A percentile compares a stretch with the other conserved stretches of the same genome.
phyloP scores from a whole-genome alignment of 371 early-diverging fungal genomes.

The Mortierella sp. region DNA sequence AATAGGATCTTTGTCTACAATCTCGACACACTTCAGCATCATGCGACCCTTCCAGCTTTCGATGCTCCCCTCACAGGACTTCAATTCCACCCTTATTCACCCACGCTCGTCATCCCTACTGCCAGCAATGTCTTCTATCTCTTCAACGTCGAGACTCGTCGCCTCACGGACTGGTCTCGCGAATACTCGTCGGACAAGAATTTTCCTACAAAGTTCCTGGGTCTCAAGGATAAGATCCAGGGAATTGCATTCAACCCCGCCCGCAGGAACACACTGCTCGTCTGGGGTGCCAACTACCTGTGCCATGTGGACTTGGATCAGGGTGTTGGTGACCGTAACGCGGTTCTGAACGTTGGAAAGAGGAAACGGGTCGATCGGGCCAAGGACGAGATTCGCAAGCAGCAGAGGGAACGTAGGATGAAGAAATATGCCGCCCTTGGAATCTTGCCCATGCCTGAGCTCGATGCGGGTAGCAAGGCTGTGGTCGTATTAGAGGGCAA shows the following conservation, averaged over 20 bases:
- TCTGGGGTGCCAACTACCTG: constrained; percentile 80
- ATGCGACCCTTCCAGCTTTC: constrained; percentile 77
- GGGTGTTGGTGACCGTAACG: constrained; percentile 56
- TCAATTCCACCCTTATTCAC: constrained; percentile 74
- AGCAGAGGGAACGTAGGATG: constrained; percentile 52
- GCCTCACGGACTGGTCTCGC: constrained; percentile 85
- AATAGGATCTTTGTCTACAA: constrained; percentile 83
- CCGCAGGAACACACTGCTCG: constrained; percentile 67
- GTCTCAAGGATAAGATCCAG: constrained; percentile 74
- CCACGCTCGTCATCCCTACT: constrained; percentile 74
- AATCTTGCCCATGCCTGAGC: constrained; percentile 36
- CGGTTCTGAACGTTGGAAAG: constrained; percentile 63
- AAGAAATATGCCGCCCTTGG: constrained; percentile 45
- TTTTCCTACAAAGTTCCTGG: constrained; percentile 70
- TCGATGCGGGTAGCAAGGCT: constrained; percentile 29
- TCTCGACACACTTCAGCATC: constrained; percentile 77
- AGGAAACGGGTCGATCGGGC: constrained; percentile 65
- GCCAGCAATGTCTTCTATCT: constrained; percentile 80
- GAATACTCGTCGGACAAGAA: constrained; percentile 66
- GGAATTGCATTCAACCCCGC: constrained; percentile 81
- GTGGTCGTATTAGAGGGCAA: constrained; percentile 36
- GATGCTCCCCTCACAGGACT: constrained; percentile 77
- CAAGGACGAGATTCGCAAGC: constrained; percentile 54
- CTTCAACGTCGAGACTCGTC: constrained; percentile 77
- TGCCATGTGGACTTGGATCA: constrained; percentile 77